Evolutionary conservation across 345 rosid genomes (phyloP), one percentile per base, ranked within the genome.

Genomic region (Salix suchowensis): DNA sequence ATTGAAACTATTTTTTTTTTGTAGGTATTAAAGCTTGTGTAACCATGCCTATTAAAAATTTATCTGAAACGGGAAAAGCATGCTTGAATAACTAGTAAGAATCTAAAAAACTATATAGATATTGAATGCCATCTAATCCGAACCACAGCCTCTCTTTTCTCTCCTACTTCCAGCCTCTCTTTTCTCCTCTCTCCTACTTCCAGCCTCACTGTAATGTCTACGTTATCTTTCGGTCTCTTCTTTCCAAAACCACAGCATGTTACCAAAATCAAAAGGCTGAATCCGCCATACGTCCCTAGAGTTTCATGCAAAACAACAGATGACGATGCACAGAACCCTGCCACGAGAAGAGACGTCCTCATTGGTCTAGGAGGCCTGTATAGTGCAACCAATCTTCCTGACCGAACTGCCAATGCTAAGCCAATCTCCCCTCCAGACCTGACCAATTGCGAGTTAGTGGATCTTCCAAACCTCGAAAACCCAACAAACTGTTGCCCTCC

Each of bases 401-500:
- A 81, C 2, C 82, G 82, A 7, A 64, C 77, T 3, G 90, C 89
- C 23, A 52, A 80, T 0, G 88, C 88, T 0, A 76, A 79, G 2
- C 90, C 92, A 0, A 6, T 89, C 19, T 14, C 75, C 0, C 76
- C 84, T 3, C 87, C 89, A 1, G 88, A 85, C 60, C 0, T 82
- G 0, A 67, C 78, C 73, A 60, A 76, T 34, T 89, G 92, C 6
- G 80, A 54, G 24, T 0, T 7, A 32, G 84, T 91, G 0, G 85
- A 86, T 32, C 72, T 88, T 21, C 91, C 94, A 0, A 39, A 64
- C 0, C 77, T 86, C 2, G 84, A 23, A 64, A 54, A 26, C 73
- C 81, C 65, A 69, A 5, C 72, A 14, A 83, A 87, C 66, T 90
- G 92, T 67, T 90, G 91, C 84, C 91, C 94, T 8, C 91, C 91